A percentile compares a stretch with the other conserved stretches of the same genome.
These are phyloP conservation scores for Candida broadrunensis DNA, from an alignment of 805 yeast genomes.

Conservation along the genomic window DNA sequence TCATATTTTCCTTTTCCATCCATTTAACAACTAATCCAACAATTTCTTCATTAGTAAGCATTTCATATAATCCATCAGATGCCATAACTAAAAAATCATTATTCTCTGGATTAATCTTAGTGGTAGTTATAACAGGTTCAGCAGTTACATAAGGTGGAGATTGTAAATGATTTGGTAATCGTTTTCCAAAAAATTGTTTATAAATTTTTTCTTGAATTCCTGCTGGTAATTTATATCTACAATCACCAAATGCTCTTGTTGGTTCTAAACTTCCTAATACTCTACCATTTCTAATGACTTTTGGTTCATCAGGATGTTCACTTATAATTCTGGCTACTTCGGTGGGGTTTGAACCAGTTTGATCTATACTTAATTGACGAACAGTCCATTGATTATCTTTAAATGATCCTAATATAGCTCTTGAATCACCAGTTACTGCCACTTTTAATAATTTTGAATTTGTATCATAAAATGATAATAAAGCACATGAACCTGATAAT, in stretches of 20 bases:
- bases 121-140: constrained; percentile 85
- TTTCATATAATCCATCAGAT: constrained; percentile 90
- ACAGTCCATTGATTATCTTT: constrained; percentile 82
- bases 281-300: constrained; percentile 81
- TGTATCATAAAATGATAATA: constrained; percentile 83
- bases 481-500: constrained; percentile 90
- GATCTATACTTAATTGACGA: constrained; percentile 81
- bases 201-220: constrained; percentile 73
- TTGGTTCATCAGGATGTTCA: constrained; percentile 91
- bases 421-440: constrained; percentile 95
- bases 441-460: constrained; percentile 68
- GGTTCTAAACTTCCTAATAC: constrained; percentile 94
- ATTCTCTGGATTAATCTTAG: constrained; percentile 64
- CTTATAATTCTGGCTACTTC: constrained; percentile 79
- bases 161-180: constrained; percentile 65
- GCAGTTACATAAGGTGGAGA: constrained; percentile 99
- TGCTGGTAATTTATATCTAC: constrained; percentile 82
- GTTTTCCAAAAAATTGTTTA: constrained; percentile 76
- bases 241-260: constrained; percentile 95
- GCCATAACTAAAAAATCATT: constrained; percentile 90
- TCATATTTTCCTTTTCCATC: constrained; percentile 74
- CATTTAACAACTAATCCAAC: constrained; percentile 90
- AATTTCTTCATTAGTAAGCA: constrained; percentile 88
- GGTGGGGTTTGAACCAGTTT: constrained; percentile 86
- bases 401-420: constrained; percentile 82